Base-by-base conservation (phyloP, 208 protist species). In the Leishmania braziliensis region DNA sequence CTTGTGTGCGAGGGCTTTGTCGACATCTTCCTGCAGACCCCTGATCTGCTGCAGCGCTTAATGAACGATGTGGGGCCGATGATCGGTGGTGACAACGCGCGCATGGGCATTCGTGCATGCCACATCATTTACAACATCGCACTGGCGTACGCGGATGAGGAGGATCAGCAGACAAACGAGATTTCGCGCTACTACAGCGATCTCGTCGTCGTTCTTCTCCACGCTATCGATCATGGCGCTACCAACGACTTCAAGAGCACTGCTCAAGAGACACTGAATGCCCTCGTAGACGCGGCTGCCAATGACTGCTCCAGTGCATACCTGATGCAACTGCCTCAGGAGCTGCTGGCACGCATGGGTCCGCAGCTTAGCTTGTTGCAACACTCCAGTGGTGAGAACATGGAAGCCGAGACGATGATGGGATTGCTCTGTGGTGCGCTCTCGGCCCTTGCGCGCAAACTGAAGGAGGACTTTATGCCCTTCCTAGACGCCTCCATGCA, bases 201-300 rank as follows among this genome's bases (percentile, higher is more conserved):
- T 78, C 78, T 96, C 29, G 81, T 95, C 62, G 76, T 76, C 51
- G 89, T 92, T 23, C 77, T 98, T 53, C 84, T 97, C 69, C 65
- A 72, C 12, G 90, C 88, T 58, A 92, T 98, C 76, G 92, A 97
- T 79, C 91, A 97, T 75, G 89, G 91, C 54, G 79, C 74, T 46
- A 89, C 98, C 48, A 74, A 84, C 18, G 93, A 95, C 75, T 83
- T 99, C 12, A 89, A 92, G 56, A 84, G 83, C 63, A 89, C 90
- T n/a, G 95, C 98, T 48, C 98, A 99, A 83, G 98, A 99, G 80
- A 96, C 97, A 46, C 84, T 99, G 20, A 99, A 98, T 88, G 85
- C 91, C 29, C 78, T 99, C 36, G 91, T 99, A 68, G 91, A 95
- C 77, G 95, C 95, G 33, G 90, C 91, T 0, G 89, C 96, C 1